Base-by-base conservation (phyloP, 148 eudicot species). In the Rhododendron vialii region DNA sequence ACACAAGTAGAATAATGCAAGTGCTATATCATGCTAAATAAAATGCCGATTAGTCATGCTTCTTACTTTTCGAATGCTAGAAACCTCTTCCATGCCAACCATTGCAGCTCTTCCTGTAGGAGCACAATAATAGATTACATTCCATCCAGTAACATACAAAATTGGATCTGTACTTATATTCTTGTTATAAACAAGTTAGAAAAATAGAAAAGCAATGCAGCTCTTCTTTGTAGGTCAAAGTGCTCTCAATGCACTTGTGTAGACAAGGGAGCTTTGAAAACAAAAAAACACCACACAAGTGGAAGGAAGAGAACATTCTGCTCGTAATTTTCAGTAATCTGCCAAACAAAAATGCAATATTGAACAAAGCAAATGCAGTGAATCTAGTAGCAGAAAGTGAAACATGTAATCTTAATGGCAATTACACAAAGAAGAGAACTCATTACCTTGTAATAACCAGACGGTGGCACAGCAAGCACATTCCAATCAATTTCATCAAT, bases 401-500 rank as follows among this genome's bases (percentile, higher is more conserved):
- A 28, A n/a, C 65, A 67, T 45, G 33, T 3, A 36, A 24, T 28
- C 55, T 30, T 4, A 53, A 14, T 82, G 12, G 28, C 43, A 8
- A 48, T 59, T n/a, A 3, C 15, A 17, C 55, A 10, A 74, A 63
- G 82, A 35, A 35, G 28, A 55, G 51, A 86, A 83, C 65, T 24
- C 15, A 86, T 87, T 92, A 82, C 99, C 98, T 95, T 94, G 90
- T 89, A 87, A 87, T 98, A 92, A 57, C 98, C 98, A 79, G 98
- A 89, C 80, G 99, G 96, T 41, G 99, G 99, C 82, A 92, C 90
- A 30, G 99, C 97, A 86, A 98, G 95, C 95, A 95, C 90, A 90
- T 95, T 95, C 99, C 98, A 98, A 90, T 98, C 99, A 86, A 98
- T 98, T 90, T 95, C 99, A 93, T 96, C 98, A 83, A 89, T 82